Conservation (phyloP, 768 basidiomycete genomes). For the Suillus discolor region DNA sequence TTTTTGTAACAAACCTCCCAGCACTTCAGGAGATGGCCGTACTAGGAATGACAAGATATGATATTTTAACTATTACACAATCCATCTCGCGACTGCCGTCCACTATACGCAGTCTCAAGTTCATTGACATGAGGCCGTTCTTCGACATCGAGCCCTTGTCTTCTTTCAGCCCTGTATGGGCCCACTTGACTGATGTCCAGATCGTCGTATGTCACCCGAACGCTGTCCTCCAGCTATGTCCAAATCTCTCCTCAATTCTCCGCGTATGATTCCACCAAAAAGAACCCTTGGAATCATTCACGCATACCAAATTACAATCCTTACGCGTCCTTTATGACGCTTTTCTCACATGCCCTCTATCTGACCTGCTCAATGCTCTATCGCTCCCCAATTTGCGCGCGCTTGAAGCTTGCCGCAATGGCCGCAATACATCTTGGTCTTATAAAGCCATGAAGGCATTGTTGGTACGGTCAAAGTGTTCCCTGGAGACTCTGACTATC, state of each 20-base stretch:
- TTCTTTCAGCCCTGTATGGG: slow-evolving; percentile 21
- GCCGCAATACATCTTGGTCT: slow-evolving; percentile 12
- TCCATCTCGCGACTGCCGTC: slow-evolving; percentile 7
- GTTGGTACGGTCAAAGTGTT: slow-evolving; percentile 22
- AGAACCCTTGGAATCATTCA: slow-evolving; percentile 4
- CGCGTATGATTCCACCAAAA: slow-evolving; percentile 3
- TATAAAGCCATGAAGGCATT: slow-evolving; percentile 19
- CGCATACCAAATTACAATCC: slow-evolving; percentile 13
- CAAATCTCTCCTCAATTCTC: slow-evolving; percentile 19
- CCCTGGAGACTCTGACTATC: slow-evolving; percentile 21
- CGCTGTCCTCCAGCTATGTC: slow-evolving; percentile 17
- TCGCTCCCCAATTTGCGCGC: slow-evolving; percentile 18
- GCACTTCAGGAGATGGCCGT: slow-evolving; percentile 24
- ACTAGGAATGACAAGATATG: not conserved
- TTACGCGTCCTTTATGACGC: slow-evolving; percentile 14
- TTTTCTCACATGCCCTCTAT: slow-evolving; percentile 1
- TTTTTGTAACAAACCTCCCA: no score
- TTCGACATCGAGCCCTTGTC: slow-evolving; percentile 14
- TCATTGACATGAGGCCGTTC: not conserved
- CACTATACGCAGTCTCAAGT: not conserved
- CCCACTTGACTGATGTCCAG: slow-evolving; percentile 20
- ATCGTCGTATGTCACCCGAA: slow-evolving; percentile 1
- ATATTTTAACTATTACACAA: not conserved
- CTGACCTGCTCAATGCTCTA: slow-evolving; percentile 17
- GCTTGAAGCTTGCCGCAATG: slow-evolving; percentile 11